Evolutionary conservation across 1,284 basidiomycete genomes (phyloP), one percentile per base, ranked within the genome.

Genomic region (Trametes polyzona): DNA sequence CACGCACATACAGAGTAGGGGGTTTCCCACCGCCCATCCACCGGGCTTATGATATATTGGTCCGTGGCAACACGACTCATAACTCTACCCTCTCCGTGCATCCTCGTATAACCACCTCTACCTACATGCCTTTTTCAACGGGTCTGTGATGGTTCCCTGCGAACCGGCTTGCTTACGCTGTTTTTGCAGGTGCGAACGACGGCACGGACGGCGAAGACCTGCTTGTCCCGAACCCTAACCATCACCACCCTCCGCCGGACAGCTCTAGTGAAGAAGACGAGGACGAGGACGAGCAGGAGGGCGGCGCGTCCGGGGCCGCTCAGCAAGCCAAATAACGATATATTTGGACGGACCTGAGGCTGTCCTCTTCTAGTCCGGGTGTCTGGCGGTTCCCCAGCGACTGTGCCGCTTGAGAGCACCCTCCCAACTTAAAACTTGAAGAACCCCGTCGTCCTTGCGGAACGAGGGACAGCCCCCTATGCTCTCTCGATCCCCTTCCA

Each of bases 181-280:
- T 4, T 21, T 9, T 24, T 14, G n/a, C 43, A 35, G 35, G 41
- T 23, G 7, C 48, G 8, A 33, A 27, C 29, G 58, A 61, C 51
- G 61, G 39, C 12, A 73, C 69, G 16, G 77, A 78, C n/a, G 74
- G 73, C 12, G 80, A 79, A 55, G 79, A 80, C 59, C 71, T 86
- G 52, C 70, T 86, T 4, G 71, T 81, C n/a, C 76, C 75, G 10
- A 87, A 86, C 66, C 83, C 83, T 10, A 87, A 87, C 63, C 83
- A 83, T 52, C 58, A 61, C 10, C 51, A 63, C 49, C 47, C 12
- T 4, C 33, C 49, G 7, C 54, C 59, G 2, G 58, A 60, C 16
- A 61, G 62, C 48, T 54, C 53, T 6, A 52, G 54, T 27, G 58
- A 58, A 26, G 58, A 63, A 7, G 62, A 61, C n/a, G n/a, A n/a